Conservation (phyloP, 225 moss, liverwort and hornwort species). For the Marchantia polymorpha region DNA sequence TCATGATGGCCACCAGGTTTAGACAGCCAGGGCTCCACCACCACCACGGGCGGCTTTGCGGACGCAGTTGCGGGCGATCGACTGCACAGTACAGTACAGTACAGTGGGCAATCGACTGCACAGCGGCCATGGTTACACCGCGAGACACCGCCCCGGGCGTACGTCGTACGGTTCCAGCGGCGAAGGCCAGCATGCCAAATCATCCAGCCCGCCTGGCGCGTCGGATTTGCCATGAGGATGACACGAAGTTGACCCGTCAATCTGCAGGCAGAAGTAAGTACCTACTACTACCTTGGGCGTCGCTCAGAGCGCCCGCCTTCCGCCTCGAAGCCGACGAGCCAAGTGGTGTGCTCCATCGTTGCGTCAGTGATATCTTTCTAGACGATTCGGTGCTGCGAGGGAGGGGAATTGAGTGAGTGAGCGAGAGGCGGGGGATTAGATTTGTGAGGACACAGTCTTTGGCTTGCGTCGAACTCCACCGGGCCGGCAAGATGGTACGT, state of each 20-base stretch:
- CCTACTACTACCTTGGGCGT: not conserved
- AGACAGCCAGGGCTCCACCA: too few relatives aligned
- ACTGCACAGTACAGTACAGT: too few relatives aligned
- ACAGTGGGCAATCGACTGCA: too few relatives aligned
- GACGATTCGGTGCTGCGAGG: not conserved
- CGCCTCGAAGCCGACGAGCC: not conserved
- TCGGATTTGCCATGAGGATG: not conserved
- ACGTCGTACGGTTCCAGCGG: too few relatives aligned
- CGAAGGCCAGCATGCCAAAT: not conserved
- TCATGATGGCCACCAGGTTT: too few relatives aligned
- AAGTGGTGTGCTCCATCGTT: not conserved
- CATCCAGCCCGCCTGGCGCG: slow-evolving; percentile 1
- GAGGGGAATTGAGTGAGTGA: not conserved
- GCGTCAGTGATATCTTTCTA: not conserved
- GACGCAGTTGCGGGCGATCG: too few relatives aligned
- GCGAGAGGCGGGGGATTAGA: slow-evolving; percentile 7
- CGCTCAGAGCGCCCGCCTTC: not conserved
- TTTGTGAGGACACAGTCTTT: slow-evolving; percentile 7
- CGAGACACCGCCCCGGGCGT: too few relatives aligned
- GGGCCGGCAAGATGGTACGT: slow-evolving; percentile 11
- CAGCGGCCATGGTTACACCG: too few relatives aligned
- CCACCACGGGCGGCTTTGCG: too few relatives aligned
- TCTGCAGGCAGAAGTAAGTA: not conserved
- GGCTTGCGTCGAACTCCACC: not conserved
- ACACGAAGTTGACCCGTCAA: not conserved